Percentiles rank a stretch among this genome's conserved stretches.
phyloP scores from a whole-genome alignment of 179 eudicot genomes.

The Nepenthes alata region DNA sequence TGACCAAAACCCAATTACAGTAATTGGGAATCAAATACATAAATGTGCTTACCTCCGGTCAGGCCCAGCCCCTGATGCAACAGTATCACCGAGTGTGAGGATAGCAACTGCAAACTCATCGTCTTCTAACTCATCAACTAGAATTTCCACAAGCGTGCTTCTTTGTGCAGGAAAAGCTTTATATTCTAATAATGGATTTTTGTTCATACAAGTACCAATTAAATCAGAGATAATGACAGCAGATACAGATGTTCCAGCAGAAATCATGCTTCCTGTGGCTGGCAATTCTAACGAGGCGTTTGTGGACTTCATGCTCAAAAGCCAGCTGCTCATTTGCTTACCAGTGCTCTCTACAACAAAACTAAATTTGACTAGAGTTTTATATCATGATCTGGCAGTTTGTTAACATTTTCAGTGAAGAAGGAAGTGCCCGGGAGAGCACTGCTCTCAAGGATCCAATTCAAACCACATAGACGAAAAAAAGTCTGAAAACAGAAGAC shows the following conservation, averaged over 20 bases:
- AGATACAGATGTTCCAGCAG: constrained; percentile 51
- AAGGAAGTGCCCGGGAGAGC: background rate
- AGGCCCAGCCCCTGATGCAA: constrained; percentile 78
- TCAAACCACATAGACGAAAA: background rate
- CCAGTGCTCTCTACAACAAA: constrained; percentile 98
- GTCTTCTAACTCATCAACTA: constrained; percentile 13
- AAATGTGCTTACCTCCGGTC: constrained; percentile 59
- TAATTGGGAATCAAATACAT: background rate
- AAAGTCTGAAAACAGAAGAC: constrained; percentile 7
- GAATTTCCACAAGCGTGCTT: constrained; percentile 10
- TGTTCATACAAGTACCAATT: constrained; percentile 24
- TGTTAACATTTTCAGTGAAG: background rate
- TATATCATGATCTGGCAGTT: background rate
- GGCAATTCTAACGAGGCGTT: constrained; percentile 81
- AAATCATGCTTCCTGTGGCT: constrained; percentile 34
- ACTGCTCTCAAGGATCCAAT: background rate
- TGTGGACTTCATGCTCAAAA: constrained; percentile 87
- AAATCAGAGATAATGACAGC: constrained; percentile 65
- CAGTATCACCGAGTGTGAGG: constrained; percentile 90
- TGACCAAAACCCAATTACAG: no score
- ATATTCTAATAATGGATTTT: constrained; percentile 15
- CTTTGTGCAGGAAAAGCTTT: constrained; percentile 6
- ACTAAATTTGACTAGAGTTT: constrained; percentile 22
- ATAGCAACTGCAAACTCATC: constrained; percentile 53
- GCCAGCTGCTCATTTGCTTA: constrained; percentile 83